Evolutionary conservation across 345 rosid species (phyloP).

Genomic region (Salix arbutifolia): DNA sequence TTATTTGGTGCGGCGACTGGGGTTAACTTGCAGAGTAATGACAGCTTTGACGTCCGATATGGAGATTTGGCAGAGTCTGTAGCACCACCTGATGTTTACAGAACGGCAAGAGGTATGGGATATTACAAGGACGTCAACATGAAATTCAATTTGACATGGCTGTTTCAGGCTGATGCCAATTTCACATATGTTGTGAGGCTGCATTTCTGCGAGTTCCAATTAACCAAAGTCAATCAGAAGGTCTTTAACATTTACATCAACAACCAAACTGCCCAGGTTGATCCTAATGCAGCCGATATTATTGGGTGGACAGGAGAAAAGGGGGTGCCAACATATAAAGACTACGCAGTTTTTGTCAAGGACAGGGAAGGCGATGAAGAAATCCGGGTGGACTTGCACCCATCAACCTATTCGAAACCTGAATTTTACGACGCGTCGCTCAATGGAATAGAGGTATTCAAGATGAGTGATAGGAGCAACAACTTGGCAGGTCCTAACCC

Average conservation of each 20-base stretch:
- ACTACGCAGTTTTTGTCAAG: constrained; percentile 43
- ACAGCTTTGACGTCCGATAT: constrained; percentile 32
- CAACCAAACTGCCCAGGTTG: constrained; percentile 49
- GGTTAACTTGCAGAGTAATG: constrained; percentile 16
- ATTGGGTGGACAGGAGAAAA: constrained; percentile 45
- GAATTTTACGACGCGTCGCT: constrained; percentile 48
- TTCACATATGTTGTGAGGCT: constrained; percentile 66
- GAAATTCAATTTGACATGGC: constrained; percentile 66
- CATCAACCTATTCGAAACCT: constrained; percentile 35
- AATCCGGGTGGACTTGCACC: constrained; percentile 47
- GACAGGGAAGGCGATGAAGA: constrained; percentile 43
- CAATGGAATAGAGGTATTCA: constrained; percentile 77
- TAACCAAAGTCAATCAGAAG: constrained; percentile 47
- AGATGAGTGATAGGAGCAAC: constrained; percentile 40
- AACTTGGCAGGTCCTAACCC: constrained; percentile 73
- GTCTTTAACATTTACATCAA: constrained; percentile 66
- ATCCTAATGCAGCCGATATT: constrained; percentile 43
- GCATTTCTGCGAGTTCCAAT: constrained; percentile 66
- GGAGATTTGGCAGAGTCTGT: constrained; percentile 29
- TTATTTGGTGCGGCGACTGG: constrained; percentile 51
- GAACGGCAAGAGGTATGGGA: constrained; percentile 61
- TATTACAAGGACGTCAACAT: constrained; percentile 26
- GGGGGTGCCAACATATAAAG: constrained; percentile 52
- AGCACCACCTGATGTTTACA: constrained; percentile 62
- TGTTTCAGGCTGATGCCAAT: constrained; percentile 59